These are phyloP conservation scores for Microsporum ferrugineum DNA, from an alignment of 2,329 filamentous ascomycete species.

Conservation along the genomic window DNA sequence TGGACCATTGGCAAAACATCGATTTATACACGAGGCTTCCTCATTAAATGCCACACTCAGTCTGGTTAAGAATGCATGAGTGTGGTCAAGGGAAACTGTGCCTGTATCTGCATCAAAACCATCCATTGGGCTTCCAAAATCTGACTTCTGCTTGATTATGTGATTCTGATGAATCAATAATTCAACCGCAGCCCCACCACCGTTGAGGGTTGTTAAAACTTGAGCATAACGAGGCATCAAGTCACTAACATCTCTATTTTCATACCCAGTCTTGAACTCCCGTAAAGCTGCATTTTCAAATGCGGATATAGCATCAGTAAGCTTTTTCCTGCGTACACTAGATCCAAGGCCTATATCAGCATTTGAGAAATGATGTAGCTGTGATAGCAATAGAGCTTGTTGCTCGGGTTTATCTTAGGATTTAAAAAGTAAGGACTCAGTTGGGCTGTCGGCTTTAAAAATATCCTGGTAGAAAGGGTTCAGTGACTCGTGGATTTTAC, in stretches of 20 bases:
- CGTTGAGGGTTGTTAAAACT: conserved; percentile 71
- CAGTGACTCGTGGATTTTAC: conserved; percentile 76
- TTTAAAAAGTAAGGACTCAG: conserved; percentile 74
- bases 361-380: conserved; percentile 64
- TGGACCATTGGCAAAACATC: conserved; percentile 63
- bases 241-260: conserved; percentile 76
- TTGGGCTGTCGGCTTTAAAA: conserved; percentile 53
- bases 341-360: conserved; percentile 73
- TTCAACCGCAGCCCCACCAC: conserved; percentile 65
- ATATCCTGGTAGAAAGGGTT: conserved; percentile 84
- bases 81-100: conserved; percentile 66
- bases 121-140: conserved; percentile 63
- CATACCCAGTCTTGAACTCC: conserved; percentile 89
- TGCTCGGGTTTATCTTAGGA: conserved; percentile 79
- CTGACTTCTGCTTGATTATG: conserved; percentile 61
- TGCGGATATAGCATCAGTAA: conserved; percentile 62
- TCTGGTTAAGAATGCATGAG: conserved; percentile 66
- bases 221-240: conserved; percentile 82
- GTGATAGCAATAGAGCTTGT: conserved; percentile 79
- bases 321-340: conserved; percentile 55
- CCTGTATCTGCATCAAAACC: conserved; percentile 61
- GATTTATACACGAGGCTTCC: conserved; percentile 65
- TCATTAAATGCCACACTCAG: conserved; percentile 69
- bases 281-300: conserved; percentile 85
- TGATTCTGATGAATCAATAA: conserved; percentile 83